A percentile compares a stretch with the other conserved stretches of the same genome.
These are phyloP conservation scores for Coffea canephora DNA, from an alignment of 257 asterid species.

Conservation along the genomic window DNA sequence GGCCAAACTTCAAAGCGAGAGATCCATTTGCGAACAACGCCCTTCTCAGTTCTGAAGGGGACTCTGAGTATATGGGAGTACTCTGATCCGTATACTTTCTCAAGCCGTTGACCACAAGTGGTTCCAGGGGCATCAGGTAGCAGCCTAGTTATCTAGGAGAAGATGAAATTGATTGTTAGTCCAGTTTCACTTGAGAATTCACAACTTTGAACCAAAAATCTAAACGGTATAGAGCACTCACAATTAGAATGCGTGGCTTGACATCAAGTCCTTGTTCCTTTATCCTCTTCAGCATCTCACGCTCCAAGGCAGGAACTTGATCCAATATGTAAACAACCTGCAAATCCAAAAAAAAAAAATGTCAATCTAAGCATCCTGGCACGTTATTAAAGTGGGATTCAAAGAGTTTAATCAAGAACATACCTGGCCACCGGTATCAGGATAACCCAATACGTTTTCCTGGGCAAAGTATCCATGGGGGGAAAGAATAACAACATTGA, in stretches of 20 bases:
- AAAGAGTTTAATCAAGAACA: not conserved
- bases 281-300: conserved; percentile 86
- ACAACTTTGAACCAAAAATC: not conserved
- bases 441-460: conserved; percentile 94
- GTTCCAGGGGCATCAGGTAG: conserved; percentile 98
- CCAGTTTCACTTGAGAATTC: not conserved
- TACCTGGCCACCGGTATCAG: conserved; percentile 99
- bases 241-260: conserved; percentile 85
- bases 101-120: conserved; percentile 87
- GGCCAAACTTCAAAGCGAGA: conserved; percentile 99
- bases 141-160: conserved; percentile 72
- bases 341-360: conserved; percentile 4
- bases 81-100: conserved; percentile 85
- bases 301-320: conserved; percentile 98
- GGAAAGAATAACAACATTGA: conserved; percentile 92
- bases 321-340: conserved; percentile 98
- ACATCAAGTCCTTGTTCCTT: conserved; percentile 98
- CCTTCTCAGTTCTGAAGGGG: conserved; percentile 90
- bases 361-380: not conserved
- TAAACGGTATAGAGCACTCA: conserved; percentile 22
- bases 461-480: conserved; percentile 99
- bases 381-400: not conserved
- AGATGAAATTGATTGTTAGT: not conserved
- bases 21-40: conserved; percentile 88
- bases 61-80: conserved; percentile 93